Percentiles rank a stretch among this genome's conserved stretches.
Evolutionary conservation across 345 rosid species (phyloP).

Genomic region (Pugionium dolabratum): DNA sequence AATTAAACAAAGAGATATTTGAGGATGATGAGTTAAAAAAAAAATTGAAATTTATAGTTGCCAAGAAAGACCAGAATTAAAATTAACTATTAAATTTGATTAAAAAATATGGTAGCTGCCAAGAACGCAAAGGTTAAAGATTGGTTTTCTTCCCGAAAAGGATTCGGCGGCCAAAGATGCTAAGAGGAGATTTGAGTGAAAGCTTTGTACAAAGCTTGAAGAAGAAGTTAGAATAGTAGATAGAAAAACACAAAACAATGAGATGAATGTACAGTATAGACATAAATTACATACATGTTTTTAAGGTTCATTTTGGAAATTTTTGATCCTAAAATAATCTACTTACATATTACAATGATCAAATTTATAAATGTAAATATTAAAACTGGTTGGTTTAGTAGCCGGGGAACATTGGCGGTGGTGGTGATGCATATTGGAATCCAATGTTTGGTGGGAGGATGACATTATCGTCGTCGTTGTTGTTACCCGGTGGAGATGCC

Average conservation of each 20-base stretch:
- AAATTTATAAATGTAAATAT: conserved; percentile 19
- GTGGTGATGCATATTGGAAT: conserved; percentile 73
- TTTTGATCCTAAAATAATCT: conserved; percentile 26
- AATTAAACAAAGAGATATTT: background rate
- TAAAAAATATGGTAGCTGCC: too few species aligned
- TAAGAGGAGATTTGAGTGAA: too few species aligned
- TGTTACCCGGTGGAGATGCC: conserved; percentile 38
- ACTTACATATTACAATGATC: conserved; percentile 32
- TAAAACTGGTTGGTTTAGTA: conserved; percentile 47
- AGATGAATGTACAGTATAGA: conserved; percentile 33
- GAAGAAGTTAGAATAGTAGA: background rate
- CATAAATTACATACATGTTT: conserved; percentile 15
- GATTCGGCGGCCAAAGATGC: too few species aligned
- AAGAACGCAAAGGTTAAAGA: too few species aligned
- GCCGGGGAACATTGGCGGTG: conserved; percentile 83
- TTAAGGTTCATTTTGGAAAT: background rate
- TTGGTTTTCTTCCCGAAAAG: too few species aligned
- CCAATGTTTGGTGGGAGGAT: conserved; percentile 72
- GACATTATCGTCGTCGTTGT: conserved; percentile 30
- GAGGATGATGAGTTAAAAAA: background rate
- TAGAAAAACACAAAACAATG: background rate
- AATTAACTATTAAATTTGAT: background rate
- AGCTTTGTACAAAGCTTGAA: too few species aligned
- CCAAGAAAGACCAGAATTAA: conserved; percentile 23
- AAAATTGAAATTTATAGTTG: conserved; percentile 10